A percentile compares a stretch with the other conserved stretches of the same genome.
These are phyloP conservation scores for Melastoma malabathricum DNA, from an alignment of 345 rosid genomes.

Conservation along the genomic window DNA sequence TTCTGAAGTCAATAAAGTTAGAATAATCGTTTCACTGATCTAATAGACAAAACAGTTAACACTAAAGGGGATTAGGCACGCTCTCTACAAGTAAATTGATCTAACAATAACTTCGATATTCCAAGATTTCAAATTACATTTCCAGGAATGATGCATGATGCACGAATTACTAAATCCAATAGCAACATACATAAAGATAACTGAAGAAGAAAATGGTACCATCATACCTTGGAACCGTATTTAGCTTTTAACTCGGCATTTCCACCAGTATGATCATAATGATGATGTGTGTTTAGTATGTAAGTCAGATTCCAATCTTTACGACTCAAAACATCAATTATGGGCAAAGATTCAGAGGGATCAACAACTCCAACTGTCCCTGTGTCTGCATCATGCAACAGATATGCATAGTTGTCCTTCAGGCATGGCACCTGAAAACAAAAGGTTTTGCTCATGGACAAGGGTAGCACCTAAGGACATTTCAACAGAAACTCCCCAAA, in stretches of 20 bases:
- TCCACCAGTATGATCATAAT: slow-evolving; percentile 81
- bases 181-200: not conserved
- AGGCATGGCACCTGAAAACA: slow-evolving; percentile 75
- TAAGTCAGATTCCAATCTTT: slow-evolving; percentile 80
- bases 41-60: no score
- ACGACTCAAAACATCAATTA: slow-evolving; percentile 68
- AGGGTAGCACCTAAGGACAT: not conserved
- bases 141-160: no score
- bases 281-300: slow-evolving; percentile 94
- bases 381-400: slow-evolving; percentile 82
- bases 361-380: slow-evolving; percentile 99
- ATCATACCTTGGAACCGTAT: slow-evolving; percentile 94
- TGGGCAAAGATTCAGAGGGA: slow-evolving; percentile 84
- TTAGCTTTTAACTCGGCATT: slow-evolving; percentile 85
- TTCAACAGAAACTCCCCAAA: not conserved
- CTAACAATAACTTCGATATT: not conserved
- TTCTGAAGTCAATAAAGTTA: no score
- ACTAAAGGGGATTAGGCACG: no score
- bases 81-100: not conserved
- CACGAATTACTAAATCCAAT: not conserved
- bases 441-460: slow-evolving; percentile 2
- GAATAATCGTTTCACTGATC: no score
- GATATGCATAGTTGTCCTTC: slow-evolving; percentile 82
- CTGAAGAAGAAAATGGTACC: slow-evolving; percentile 5
- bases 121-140: no score